These are phyloP conservation scores for Fusarium euwallaceae DNA, from an alignment of 2,329 filamentous ascomycete genomes.

Conservation along the genomic window DNA sequence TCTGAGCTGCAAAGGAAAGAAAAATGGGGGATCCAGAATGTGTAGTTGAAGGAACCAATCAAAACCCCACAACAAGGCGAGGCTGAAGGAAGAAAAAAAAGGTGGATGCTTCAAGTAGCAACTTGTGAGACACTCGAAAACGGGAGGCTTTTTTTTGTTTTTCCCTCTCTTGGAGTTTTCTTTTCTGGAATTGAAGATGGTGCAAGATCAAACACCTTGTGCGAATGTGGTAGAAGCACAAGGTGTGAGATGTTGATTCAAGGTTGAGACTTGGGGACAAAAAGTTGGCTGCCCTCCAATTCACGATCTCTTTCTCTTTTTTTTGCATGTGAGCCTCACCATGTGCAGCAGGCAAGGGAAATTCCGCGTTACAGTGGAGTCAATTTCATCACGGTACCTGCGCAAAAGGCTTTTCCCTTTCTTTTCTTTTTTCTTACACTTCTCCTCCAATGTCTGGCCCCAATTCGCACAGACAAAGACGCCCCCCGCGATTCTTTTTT, in stretches of 20 bases:
- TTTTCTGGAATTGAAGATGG: slow-evolving; percentile 1
- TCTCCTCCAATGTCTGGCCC: neutral
- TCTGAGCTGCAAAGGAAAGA: neutral
- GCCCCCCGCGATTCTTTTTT: neutral
- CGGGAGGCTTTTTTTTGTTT: slow-evolving; percentile 13
- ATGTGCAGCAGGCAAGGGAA: slow-evolving; percentile 4
- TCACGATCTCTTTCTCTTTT: slow-evolving; percentile 1
- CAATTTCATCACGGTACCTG: neutral
- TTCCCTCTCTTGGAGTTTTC: neutral
- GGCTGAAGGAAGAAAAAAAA: slow-evolving; percentile 3
- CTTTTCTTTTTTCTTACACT: neutral
- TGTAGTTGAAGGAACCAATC: slow-evolving; percentile 20
- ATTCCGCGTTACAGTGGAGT: slow-evolving; percentile 28
- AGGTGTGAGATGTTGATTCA: slow-evolving; percentile 4
- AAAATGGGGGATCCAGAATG: neutral
- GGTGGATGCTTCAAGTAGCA: slow-evolving; percentile 3
- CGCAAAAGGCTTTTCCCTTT: neutral
- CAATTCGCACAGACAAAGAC: neutral
- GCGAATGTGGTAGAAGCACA: slow-evolving; percentile 7
- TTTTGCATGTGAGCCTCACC: slow-evolving; percentile 30
- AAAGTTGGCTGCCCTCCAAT: slow-evolving; percentile 1
- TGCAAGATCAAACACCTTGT: slow-evolving; percentile 10
- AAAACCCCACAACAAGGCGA: neutral
- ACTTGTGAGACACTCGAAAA: neutral
- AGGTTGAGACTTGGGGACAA: slow-evolving; percentile 1